Conservation (phyloP, 176 grass and related monocot species). For the Triticum turgidum region DNA sequence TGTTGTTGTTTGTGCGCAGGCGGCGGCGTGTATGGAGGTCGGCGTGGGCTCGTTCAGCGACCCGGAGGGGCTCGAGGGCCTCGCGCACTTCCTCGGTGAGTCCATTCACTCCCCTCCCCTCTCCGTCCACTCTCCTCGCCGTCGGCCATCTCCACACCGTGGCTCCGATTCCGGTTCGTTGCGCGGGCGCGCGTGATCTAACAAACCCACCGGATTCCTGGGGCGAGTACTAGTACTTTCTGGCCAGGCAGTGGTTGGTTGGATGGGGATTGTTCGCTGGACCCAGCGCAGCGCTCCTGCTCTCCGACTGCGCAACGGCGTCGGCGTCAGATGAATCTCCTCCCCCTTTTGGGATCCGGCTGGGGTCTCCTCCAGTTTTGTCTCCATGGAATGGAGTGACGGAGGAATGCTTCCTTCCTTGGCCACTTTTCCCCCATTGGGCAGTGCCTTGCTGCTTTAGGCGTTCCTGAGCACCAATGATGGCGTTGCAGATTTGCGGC, state of each 20-base stretch:
- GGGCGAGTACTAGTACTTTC: neutral
- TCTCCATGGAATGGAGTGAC: neutral
- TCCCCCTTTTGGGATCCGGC: conserved; percentile 11
- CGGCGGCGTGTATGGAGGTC: conserved; percentile 91
- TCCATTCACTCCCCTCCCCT: neutral
- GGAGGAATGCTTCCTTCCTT: neutral
- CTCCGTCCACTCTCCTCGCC: neutral
- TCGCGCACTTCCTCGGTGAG: conserved; percentile 96
- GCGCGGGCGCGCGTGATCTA: neutral
- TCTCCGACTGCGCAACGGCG: neutral
- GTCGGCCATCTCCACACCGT: too few relatives aligned
- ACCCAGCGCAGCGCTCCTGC: neutral
- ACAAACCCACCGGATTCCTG: conserved; percentile 13
- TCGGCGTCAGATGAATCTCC: conserved; percentile 15
- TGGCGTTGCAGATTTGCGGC: conserved; percentile 14
- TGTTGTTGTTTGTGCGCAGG: conserved; percentile 32
- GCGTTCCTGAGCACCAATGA: conserved; percentile 3
- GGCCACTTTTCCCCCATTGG: neutral
- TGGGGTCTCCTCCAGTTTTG: conserved; percentile 20
- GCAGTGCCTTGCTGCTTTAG: neutral
- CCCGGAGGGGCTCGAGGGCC: conserved; percentile 86
- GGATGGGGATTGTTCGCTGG: neutral
- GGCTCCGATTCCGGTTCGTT: conserved; percentile 14
- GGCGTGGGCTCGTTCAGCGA: conserved; percentile 80
- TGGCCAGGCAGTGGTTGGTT: neutral